Evolutionary conservation across 2,329 filamentous ascomycete genomes (phyloP).

Genomic region (Acephala macrosclerotiorum): DNA sequence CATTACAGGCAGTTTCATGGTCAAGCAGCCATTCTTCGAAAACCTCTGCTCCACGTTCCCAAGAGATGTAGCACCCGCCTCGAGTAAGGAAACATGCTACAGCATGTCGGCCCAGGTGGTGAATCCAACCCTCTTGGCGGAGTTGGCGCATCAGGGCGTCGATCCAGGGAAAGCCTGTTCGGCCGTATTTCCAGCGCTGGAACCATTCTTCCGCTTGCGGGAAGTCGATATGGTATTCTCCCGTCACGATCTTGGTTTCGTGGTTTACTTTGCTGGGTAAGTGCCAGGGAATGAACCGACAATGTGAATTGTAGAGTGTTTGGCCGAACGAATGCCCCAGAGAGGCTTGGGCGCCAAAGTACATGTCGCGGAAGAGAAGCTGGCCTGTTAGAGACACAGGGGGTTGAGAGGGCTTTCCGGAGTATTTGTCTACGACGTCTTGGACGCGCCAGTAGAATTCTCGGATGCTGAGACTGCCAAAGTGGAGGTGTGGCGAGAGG

Average conservation of each 20-base stretch:
- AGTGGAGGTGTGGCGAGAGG: conserved; percentile 77
- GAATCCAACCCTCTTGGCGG: conserved; percentile 76
- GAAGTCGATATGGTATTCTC: conserved; percentile 69
- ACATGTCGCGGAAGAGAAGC: conserved; percentile 82
- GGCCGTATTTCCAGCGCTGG: conserved; percentile 70
- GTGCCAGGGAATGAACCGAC: conserved; percentile 82
- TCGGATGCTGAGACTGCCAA: conserved; percentile 73
- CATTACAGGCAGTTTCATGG: conserved; percentile 77
- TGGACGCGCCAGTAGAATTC: conserved; percentile 77
- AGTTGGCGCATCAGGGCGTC: conserved; percentile 83
- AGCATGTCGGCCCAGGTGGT: conserved; percentile 79
- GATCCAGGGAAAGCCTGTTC: conserved; percentile 82
- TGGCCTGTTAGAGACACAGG: conserved; percentile 77
- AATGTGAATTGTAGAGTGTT: conserved; percentile 69
- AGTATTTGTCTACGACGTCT: conserved; percentile 63
- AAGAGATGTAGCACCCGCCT: conserved; percentile 79
- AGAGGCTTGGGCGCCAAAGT: conserved; percentile 77
- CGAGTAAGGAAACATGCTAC: conserved; percentile 83
- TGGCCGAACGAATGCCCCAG: conserved; percentile 70
- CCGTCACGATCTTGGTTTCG: conserved; percentile 57
- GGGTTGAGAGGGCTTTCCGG: conserved; percentile 58
- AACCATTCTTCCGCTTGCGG: conserved; percentile 70
- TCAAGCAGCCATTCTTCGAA: conserved; percentile 81
- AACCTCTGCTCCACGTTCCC: conserved; percentile 80
- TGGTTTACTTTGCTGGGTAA: conserved; percentile 64